Percentiles rank a stretch among this genome's conserved stretches.
Conservation (phyloP, 2,329 filamentous ascomycete genomes). For the Tetracladium maxilliforme region DNA sequence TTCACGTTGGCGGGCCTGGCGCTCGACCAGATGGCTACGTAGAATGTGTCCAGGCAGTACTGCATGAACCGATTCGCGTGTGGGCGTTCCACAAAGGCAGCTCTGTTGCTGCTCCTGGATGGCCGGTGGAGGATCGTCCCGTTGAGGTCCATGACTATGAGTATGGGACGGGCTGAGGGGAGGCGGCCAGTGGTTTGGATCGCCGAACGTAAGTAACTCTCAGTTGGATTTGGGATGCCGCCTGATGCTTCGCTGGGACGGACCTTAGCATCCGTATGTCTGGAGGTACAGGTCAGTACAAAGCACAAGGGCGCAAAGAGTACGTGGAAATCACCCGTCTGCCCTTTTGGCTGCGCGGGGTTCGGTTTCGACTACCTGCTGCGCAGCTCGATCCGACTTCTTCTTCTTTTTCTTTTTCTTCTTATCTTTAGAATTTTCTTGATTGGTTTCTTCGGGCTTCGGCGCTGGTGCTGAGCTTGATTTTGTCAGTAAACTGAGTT, state of each 20-base stretch:
- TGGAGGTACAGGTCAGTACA: not conserved
- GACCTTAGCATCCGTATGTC: conserved; percentile 9
- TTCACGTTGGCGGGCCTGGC: conserved; percentile 60
- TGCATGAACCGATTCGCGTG: conserved; percentile 53
- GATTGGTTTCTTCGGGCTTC: too few relatives aligned
- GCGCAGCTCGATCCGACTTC: too few relatives aligned
- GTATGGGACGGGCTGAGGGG: conserved; percentile 40
- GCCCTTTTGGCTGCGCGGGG: too few relatives aligned
- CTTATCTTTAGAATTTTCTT: too few relatives aligned
- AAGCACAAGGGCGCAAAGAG: too few relatives aligned
- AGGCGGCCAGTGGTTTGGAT: conserved; percentile 21
- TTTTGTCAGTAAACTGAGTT: too few relatives aligned
- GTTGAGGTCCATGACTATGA: conserved; percentile 86
- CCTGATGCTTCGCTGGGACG: conserved; percentile 28
- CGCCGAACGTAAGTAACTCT: conserved; percentile 44
- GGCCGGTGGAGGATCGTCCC: conserved; percentile 74
- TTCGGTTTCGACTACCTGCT: too few relatives aligned
- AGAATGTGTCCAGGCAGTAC: conserved; percentile 61
- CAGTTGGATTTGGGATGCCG: conserved; percentile 44
- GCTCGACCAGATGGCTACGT: conserved; percentile 84
- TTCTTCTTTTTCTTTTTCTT: too few relatives aligned
- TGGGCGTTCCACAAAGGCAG: conserved; percentile 57
- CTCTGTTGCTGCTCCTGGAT: conserved; percentile 28
- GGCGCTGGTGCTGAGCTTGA: too few relatives aligned
- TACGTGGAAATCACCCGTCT: too few relatives aligned